A percentile compares a stretch with the other conserved stretches of the same genome.
These are phyloP conservation scores for Floccularia luteovirens DNA, from an alignment of 768 basidiomycete species.

Conservation along the genomic window DNA sequence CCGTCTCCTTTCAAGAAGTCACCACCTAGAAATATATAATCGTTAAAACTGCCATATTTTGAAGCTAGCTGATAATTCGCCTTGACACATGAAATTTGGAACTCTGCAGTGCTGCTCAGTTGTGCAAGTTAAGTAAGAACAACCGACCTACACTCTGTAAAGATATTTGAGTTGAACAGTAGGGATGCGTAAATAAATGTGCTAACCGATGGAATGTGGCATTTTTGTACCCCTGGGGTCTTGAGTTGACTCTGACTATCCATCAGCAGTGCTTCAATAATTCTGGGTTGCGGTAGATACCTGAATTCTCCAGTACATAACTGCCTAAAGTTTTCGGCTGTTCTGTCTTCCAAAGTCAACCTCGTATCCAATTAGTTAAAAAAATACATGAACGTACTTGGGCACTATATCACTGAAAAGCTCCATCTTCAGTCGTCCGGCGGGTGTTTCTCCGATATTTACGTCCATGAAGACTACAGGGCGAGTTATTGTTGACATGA, in stretches of 20 bases:
- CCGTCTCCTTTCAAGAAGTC: conserved; percentile 95
- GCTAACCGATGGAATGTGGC: conserved; percentile 87
- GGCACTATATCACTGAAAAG: conserved; percentile 94
- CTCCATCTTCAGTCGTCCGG: conserved; percentile 95
- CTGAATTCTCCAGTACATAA: conserved; percentile 96
- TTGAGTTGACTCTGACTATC: conserved; percentile 56
- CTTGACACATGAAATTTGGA: conserved; percentile 96
- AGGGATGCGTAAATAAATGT: conserved; percentile 1
- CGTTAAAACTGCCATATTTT: conserved; percentile 1
- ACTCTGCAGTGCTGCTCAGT: conserved; percentile 40
- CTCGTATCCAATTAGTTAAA: not conserved
- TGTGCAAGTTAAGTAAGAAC: not conserved
- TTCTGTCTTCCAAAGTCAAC: conserved; percentile 38
- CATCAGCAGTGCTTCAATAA: conserved; percentile 6
- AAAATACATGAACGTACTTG: conserved; percentile 47
- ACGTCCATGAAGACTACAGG: conserved; percentile 98
- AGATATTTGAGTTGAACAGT: conserved; percentile 9
- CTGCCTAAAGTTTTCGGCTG: conserved; percentile 97
- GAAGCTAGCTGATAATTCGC: conserved; percentile 23
- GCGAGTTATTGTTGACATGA: conserved; percentile 39
- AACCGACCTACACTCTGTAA: conserved; percentile 57
- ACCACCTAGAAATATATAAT: conserved; percentile 46
- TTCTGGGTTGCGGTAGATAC: conserved; percentile 37
- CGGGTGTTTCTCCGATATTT: conserved; percentile 93
- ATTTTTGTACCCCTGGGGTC: conserved; percentile 87